Conservation (phyloP, 441 rosid genomes). For the Breynia disticha region DNA sequence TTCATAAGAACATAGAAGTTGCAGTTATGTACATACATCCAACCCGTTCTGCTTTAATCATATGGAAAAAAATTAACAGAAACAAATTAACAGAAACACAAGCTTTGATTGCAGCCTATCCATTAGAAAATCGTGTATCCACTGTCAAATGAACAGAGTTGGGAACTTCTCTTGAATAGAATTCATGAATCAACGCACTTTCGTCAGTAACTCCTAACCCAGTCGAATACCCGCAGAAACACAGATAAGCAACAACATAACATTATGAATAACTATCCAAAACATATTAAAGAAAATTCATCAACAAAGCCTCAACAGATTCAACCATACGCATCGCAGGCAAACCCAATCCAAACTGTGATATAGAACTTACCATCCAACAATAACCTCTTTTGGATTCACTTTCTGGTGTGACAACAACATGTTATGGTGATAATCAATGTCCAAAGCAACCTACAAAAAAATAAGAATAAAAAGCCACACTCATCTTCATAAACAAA, state of each 20-base stretch:
- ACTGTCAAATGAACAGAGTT: constrained; percentile 79
- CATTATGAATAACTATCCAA: too few relatives aligned
- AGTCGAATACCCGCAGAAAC: constrained; percentile 67
- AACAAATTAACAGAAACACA: constrained; percentile 60
- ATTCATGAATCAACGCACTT: constrained; percentile 85
- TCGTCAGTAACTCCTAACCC: constrained; percentile 84
- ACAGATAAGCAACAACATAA: constrained; percentile 1
- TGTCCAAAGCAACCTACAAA: constrained; percentile 84
- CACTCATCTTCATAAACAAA: not conserved
- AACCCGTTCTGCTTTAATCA: constrained; percentile 55
- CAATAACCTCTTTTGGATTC: constrained; percentile 85
- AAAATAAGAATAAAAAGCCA: not conserved
- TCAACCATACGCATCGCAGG: too few relatives aligned
- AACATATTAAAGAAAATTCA: not conserved
- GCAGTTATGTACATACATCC: constrained; percentile 25
- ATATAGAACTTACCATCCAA: constrained; percentile 66
- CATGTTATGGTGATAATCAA: constrained; percentile 92
- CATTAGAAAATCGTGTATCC: constrained; percentile 73
- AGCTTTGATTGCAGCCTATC: constrained; percentile 70
- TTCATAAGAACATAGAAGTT: not conserved
- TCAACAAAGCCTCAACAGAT: too few relatives aligned
- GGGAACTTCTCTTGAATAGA: constrained; percentile 76
- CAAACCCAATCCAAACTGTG: constrained; percentile 1
- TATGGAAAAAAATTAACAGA: constrained; percentile 2
- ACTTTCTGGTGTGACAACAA: constrained; percentile 76